Percentiles rank a stretch among this genome's conserved stretches.
Conservation (phyloP, 306 rosid genomes). For the Lathyrus tuberosus region DNA sequence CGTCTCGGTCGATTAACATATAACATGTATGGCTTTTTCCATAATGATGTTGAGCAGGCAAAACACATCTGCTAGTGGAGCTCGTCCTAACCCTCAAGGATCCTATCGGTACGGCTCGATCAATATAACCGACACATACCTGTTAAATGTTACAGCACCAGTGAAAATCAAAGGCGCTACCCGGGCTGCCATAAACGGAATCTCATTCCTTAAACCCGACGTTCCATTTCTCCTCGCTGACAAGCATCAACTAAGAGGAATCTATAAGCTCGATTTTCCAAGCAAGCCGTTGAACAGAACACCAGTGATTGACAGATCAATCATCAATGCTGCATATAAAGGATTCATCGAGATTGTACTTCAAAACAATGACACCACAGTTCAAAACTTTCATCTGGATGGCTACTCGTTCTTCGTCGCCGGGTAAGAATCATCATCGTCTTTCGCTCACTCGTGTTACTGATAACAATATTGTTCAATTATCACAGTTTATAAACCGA, state of each 20-base stretch:
- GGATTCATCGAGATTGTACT: constrained; percentile 84
- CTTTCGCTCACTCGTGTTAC: constrained; percentile 12
- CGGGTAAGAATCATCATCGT: constrained; percentile 54
- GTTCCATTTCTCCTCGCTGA: constrained; percentile 90
- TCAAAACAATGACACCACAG: constrained; percentile 74
- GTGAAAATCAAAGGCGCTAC: constrained; percentile 51
- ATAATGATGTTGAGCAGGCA: constrained; percentile 51
- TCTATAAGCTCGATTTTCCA: constrained; percentile 85
- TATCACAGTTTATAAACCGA: constrained; percentile 13
- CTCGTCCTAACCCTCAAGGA: constrained; percentile 96
- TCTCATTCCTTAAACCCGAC: constrained; percentile 71
- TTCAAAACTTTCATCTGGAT: constrained; percentile 75
- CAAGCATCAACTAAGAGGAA: constrained; percentile 60
- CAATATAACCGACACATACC: constrained; percentile 76
- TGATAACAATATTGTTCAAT: background rate
- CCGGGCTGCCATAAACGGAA: constrained; percentile 74
- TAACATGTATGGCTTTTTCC: constrained; percentile 18
- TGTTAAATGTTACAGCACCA: constrained; percentile 60
- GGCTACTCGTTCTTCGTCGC: constrained; percentile 84
- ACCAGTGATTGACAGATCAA: constrained; percentile 62
- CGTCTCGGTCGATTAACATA: background rate
- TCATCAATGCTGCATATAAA: constrained; percentile 76
- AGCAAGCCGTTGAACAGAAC: constrained; percentile 60
- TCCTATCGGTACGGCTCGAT: constrained; percentile 82
- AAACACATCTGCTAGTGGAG: constrained; percentile 90